These are phyloP conservation scores for Claviceps sp. DNA, from an alignment of 2,329 filamentous ascomycete genomes.

Conservation along the genomic window DNA sequence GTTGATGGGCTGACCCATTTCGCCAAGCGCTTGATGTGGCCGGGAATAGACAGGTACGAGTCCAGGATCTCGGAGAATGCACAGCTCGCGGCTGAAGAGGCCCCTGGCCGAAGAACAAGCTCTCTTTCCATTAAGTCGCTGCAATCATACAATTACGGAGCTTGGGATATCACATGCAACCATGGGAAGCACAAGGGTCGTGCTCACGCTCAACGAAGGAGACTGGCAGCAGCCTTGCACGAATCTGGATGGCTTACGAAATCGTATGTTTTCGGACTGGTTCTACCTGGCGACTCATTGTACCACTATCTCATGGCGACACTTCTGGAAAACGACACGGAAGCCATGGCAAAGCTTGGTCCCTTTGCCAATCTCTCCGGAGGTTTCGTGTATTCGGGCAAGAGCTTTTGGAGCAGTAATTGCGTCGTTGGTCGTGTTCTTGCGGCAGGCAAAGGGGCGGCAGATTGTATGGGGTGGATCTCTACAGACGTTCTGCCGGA, in stretches of 20 bases:
- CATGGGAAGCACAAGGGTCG: constrained; percentile 16
- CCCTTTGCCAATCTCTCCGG: constrained; percentile 48
- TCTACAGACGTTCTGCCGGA: constrained; percentile 44
- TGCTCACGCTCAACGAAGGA: constrained; percentile 32
- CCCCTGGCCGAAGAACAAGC: constrained; percentile 22
- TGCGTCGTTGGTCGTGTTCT: constrained; percentile 53
- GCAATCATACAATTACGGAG: constrained; percentile 34
- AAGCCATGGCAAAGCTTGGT: constrained; percentile 44
- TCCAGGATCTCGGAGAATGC: constrained; percentile 34
- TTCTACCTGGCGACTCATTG: constrained; percentile 50
- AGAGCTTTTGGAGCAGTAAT: constrained; percentile 56
- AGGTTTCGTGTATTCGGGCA: constrained; percentile 48
- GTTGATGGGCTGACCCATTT: constrained; percentile 50
- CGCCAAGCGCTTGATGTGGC: constrained; percentile 49
- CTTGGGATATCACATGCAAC: constrained; percentile 22
- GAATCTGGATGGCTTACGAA: constrained; percentile 53
- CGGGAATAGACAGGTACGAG: constrained; percentile 40
- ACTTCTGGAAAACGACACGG: constrained; percentile 49
- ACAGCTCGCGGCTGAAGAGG: constrained; percentile 22
- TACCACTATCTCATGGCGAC: constrained; percentile 53
- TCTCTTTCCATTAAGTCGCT: constrained; percentile 22
- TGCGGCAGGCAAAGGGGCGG: constrained; percentile 46
- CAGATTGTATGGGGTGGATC: constrained; percentile 57
- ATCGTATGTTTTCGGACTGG: constrained; percentile 51
- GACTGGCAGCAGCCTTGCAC: constrained; percentile 43